Percentiles rank a stretch among this genome's conserved stretches.
Conservation (phyloP, 345 rosid genomes). For the Excoecaria agallocha region DNA sequence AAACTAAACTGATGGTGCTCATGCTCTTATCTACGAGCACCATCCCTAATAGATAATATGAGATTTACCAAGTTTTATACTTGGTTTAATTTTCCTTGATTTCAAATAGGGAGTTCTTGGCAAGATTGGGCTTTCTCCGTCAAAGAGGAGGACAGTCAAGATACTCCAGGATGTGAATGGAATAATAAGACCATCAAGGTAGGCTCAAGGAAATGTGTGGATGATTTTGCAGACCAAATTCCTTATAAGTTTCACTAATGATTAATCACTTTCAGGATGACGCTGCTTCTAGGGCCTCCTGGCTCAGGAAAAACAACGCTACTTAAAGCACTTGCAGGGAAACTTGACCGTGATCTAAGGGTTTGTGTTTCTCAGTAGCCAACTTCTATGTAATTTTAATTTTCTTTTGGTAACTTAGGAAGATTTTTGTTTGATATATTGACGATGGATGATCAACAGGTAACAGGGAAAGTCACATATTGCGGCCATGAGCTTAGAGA, state of each 20-base stretch:
- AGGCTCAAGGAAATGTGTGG: not conserved
- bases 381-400: too few relatives aligned
- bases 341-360: constrained; percentile 31
- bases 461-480: constrained; percentile 40
- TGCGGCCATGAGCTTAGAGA: constrained; percentile 45
- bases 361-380: constrained; percentile 16
- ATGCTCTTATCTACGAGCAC: not conserved
- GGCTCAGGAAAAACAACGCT: constrained; percentile 42
- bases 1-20: not conserved
- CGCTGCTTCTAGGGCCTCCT: constrained; percentile 47
- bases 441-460: constrained; percentile 16
- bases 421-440: not conserved
- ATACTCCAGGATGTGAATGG: constrained; percentile 41
- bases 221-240: not conserved
- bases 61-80: not conserved
- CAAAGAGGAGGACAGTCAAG: constrained; percentile 39
- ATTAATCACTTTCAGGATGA: constrained; percentile 25
- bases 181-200: constrained; percentile 42
- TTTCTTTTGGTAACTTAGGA: too few relatives aligned
- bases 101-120: constrained; percentile 27
- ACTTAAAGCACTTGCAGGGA: constrained; percentile 40
- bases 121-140: constrained; percentile 30
- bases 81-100: not conserved
- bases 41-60: not conserved
- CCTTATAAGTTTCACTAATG: not conserved